Evolutionary conservation across 306 rosid species (phyloP).

Genomic region (Sphenostylis stenocarpa): DNA sequence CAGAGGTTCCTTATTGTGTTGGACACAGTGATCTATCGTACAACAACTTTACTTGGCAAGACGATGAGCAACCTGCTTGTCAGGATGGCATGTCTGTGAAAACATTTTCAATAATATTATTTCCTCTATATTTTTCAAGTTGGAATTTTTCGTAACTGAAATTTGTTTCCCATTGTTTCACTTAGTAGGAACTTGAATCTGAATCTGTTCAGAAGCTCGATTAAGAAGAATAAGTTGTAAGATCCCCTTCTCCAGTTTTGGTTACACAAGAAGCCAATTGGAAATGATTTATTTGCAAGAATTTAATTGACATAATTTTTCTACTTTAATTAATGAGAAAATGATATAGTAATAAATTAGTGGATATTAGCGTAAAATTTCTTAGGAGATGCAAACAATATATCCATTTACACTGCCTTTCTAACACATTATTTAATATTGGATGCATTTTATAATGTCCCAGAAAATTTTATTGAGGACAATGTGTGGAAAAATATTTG

Average conservation of each 20-base stretch:
- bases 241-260: slow-evolving; percentile 35
- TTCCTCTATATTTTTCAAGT: neutral
- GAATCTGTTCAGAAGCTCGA: slow-evolving; percentile 66
- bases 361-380: neutral
- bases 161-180: slow-evolving; percentile 21
- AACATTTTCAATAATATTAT: neutral
- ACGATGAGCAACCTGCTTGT: slow-evolving; percentile 61
- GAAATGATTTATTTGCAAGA: slow-evolving; percentile 21
- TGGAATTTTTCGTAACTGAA: neutral
- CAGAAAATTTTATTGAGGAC: neutral
- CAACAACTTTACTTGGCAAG: slow-evolving; percentile 77
- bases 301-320: neutral
- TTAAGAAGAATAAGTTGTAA: slow-evolving; percentile 45
- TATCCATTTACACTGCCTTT: neutral
- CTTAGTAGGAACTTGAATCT: slow-evolving; percentile 59
- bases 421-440: neutral
- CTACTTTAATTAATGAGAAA: neutral
- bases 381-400: neutral
- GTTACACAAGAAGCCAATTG: neutral
- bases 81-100: slow-evolving; percentile 50
- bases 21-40: slow-evolving; percentile 73
- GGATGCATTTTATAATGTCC: neutral
- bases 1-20: slow-evolving; percentile 22
- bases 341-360: neutral
- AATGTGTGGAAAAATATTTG: neutral